A percentile compares a stretch with the other conserved stretches of the same genome.
Evolutionary conservation across 2,329 filamentous ascomycete genomes (phyloP).

Genomic region (Colletotrichum sp.): DNA sequence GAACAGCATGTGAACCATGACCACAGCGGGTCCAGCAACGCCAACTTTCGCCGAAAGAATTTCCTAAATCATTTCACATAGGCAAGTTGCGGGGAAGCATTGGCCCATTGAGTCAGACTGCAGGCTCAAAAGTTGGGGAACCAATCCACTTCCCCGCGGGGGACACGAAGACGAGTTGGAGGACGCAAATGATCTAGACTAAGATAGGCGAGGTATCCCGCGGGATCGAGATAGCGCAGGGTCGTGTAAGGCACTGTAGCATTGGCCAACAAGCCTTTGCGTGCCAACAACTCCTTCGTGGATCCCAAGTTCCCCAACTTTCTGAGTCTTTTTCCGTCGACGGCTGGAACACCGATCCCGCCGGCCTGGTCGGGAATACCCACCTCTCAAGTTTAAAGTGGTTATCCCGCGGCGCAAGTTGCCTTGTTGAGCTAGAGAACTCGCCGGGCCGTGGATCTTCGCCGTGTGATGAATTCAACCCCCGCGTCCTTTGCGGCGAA

Average conservation of each 20-base stretch:
- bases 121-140: background rate
- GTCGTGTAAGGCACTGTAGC: background rate
- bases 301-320: background rate
- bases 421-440: background rate
- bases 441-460: background rate
- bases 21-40: background rate
- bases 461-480: background rate
- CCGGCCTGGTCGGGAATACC: background rate
- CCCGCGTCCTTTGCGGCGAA: background rate
- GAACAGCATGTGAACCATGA: background rate
- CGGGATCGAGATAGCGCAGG: background rate
- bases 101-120: background rate
- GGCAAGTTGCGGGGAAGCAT: background rate
- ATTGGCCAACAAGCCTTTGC: background rate
- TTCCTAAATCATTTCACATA: background rate
- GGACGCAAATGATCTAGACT: background rate
- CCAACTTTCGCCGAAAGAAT: background rate
- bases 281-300: background rate
- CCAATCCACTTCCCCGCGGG: slow-evolving; percentile 17
- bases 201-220: slow-evolving; percentile 7
- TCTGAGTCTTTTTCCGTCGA: background rate
- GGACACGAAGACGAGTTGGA: background rate
- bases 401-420: background rate
- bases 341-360: background rate
- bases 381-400: background rate